phyloP scores from a whole-genome alignment of 2,329 filamentous ascomycete genomes.

The Leptosphaerulina australis region DNA sequence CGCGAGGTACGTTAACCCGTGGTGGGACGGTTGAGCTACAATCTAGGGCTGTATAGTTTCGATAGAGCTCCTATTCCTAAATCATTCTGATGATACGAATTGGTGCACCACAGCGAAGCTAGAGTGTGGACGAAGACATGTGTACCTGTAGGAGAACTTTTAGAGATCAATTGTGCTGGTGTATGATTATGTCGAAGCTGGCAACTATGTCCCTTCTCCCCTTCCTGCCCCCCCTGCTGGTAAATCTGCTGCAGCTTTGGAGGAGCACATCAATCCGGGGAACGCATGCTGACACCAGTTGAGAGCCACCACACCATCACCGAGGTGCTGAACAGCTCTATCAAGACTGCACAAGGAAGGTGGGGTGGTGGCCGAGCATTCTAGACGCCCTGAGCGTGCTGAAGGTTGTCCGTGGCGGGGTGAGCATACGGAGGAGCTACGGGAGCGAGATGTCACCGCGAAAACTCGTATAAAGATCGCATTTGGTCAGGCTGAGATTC shows the following conservation, averaged over 20 bases:
- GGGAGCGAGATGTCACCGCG: constrained; percentile 18
- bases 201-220: no score
- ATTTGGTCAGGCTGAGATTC: constrained; percentile 1
- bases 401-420: constrained; percentile 1
- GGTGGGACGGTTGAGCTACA: constrained; percentile 2
- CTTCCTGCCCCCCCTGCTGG: no score
- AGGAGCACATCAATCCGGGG: constrained; percentile 3
- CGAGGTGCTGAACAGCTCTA: constrained; percentile 11
- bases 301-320: constrained; percentile 8
- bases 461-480: constrained; percentile 14
- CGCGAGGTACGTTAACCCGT: constrained; percentile 29
- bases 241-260: not conserved
- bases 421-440: constrained; percentile 13
- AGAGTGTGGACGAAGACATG: not conserved
- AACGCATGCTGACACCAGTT: constrained; percentile 15
- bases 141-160: not conserved
- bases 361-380: constrained; percentile 18
- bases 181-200: not conserved
- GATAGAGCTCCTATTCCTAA: constrained; percentile 21
- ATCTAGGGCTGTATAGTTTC: constrained; percentile 17
- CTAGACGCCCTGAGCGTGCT: constrained; percentile 8
- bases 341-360: constrained; percentile 9
- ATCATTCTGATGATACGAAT: constrained; percentile 23
- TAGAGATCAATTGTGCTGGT: not conserved
- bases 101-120: constrained; percentile 10